phyloP scores from a whole-genome alignment of 495 filamentous ascomycete genomes.

The Daldinia decipiens region DNA sequence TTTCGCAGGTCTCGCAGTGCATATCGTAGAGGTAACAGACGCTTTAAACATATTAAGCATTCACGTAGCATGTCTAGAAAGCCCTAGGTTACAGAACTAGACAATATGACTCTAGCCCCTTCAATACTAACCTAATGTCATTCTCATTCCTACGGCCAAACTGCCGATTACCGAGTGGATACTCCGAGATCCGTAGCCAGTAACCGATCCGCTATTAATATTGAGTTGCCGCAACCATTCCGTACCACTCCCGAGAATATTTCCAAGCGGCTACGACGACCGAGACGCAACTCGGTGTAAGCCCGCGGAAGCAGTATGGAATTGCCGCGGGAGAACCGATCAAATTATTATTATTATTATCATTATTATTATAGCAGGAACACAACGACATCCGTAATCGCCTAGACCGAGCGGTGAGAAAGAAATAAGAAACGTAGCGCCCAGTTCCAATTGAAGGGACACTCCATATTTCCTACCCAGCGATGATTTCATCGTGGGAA shows the following conservation, averaged over 20 bases:
- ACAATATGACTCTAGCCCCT: slow-evolving; percentile 5
- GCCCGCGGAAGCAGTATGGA: neutral
- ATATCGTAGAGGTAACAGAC: neutral
- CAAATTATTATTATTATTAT: neutral
- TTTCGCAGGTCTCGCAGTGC: neutral
- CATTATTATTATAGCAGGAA: too few relatives aligned
- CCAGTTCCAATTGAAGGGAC: neutral
- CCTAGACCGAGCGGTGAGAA: slow-evolving; percentile 15
- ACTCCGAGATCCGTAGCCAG: slow-evolving; percentile 38
- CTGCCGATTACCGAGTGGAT: slow-evolving; percentile 39
- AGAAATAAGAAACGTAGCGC: neutral
- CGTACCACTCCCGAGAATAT: neutral
- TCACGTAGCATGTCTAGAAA: neutral
- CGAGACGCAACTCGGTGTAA: neutral
- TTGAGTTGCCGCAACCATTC: slow-evolving; percentile 12
- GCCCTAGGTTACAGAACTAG: neutral
- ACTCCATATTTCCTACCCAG: neutral
- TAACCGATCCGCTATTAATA: neutral
- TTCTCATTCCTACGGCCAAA: slow-evolving; percentile 2
- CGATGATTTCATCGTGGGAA: neutral
- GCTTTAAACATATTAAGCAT: neutral
- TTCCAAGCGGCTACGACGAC: slow-evolving; percentile 12
- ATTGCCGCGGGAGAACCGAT: neutral
- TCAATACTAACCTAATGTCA: slow-evolving; percentile 13
- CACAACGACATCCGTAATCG: neutral